Evolutionary conservation across 352 stramenopile species (phyloP), one percentile per base, ranked within the genome.

Genomic region (Phytopythium cucurbitacearum): DNA sequence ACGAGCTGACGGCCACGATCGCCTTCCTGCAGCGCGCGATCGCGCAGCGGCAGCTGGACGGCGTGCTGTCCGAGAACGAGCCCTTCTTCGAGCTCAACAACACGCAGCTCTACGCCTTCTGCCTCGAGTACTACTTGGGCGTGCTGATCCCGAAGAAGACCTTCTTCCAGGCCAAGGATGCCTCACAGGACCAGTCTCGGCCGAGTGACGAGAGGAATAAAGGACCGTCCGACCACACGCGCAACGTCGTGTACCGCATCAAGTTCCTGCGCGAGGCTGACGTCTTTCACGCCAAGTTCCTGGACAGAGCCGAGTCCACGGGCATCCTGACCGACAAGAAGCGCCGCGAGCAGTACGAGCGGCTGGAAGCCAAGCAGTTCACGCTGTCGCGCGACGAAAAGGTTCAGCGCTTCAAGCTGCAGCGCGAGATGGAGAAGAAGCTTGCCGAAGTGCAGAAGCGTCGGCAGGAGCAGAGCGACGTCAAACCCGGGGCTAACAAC

Each of bases 71-170:
- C 5, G 53, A 71, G 35, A 91, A 94, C 61, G 81, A 93, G 65
- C 65, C 57, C 45, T 83, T 89, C 51, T 85, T 89, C 44, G 85
- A 95, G 66, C 69, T 95, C 41, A 78, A 81, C 37, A 94, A 82
- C 51, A 56, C 69, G 48, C 83, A 95, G 61, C 74, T 95, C 15
- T 90, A 94, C 48, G 85, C 79, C 21, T 76, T 94, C 39, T 84
- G 85, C 21, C 41, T 91, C 39, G 82, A 95, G 51, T 93, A 84
- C 62, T 92, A 89, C 62, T 51, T 93, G 41, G 85, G 74, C 4
- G 83, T 90, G 63, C 73, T 93, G 8, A 72, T 73, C 32, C 73
- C 79, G 10, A 91, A 95, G 66, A 71, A 87, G 48, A 84, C 61
- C 32, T 89, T 89, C 56, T 87, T 91, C 49, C 77, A 86, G 53